Evolutionary conservation across 2,329 filamentous ascomycete genomes (phyloP).

Genomic region (Thelonectria blattea): DNA sequence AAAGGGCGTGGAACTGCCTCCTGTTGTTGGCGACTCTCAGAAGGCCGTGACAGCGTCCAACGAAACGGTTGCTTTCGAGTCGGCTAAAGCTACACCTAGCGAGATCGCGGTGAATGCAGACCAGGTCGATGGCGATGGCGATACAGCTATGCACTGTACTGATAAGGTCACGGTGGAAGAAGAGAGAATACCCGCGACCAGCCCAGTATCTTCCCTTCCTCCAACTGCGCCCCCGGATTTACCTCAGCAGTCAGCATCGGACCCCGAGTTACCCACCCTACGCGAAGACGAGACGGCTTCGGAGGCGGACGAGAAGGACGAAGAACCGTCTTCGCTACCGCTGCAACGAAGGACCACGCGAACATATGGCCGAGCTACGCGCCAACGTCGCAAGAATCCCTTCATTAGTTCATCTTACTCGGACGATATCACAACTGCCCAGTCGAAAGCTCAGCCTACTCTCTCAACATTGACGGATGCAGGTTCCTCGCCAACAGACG

Average conservation of each 20-base stretch:
- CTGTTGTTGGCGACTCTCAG: constrained; percentile 36
- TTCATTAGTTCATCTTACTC: constrained; percentile 43
- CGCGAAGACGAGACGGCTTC: constrained; percentile 30
- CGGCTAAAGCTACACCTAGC: constrained; percentile 44
- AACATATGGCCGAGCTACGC: constrained; percentile 32
- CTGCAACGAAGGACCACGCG: constrained; percentile 28
- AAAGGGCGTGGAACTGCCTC: constrained; percentile 24
- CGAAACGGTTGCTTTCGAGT: constrained; percentile 35
- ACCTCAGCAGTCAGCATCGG: constrained; percentile 30
- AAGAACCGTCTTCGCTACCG: constrained; percentile 40
- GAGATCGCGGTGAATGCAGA: constrained; percentile 24
- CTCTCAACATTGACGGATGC: constrained; percentile 23
- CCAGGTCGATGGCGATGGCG: constrained; percentile 21
- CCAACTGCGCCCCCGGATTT: constrained; percentile 30
- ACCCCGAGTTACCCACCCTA: constrained; percentile 45
- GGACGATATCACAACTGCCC: constrained; percentile 25
- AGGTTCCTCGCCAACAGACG: constrained; percentile 17
- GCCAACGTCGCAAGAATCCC: constrained; percentile 32
- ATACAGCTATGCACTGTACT: constrained; percentile 14
- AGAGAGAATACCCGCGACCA: constrained; percentile 49
- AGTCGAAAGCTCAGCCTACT: constrained; percentile 18
- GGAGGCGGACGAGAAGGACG: constrained; percentile 23
- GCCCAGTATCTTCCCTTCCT: constrained; percentile 43
- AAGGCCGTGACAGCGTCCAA: constrained; percentile 34
- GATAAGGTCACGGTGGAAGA: constrained; percentile 36